Percentiles rank a stretch among this genome's conserved stretches.
These are phyloP conservation scores for Hypseocharis bilobata DNA, from an alignment of 441 rosid genomes.

Conservation along the genomic window DNA sequence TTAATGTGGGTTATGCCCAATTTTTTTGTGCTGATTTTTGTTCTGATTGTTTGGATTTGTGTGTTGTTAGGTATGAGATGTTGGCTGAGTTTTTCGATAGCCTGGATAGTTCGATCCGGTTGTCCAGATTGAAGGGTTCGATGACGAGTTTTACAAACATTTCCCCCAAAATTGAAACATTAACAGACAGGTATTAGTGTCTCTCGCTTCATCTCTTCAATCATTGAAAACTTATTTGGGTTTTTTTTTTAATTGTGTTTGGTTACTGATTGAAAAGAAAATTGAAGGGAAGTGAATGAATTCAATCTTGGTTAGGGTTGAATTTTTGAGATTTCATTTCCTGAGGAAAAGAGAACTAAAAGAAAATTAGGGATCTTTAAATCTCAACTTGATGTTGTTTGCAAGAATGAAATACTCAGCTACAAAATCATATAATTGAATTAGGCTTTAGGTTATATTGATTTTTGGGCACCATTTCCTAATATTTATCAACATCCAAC, in stretches of 20 bases:
- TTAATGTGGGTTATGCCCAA: neutral
- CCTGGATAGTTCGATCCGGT: slow-evolving; percentile 49
- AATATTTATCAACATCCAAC: too few species aligned
- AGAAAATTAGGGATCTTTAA: neutral
- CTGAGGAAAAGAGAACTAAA: too few species aligned
- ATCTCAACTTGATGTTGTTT: neutral
- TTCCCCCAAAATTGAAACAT: slow-evolving; percentile 42
- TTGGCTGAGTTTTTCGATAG: slow-evolving; percentile 58
- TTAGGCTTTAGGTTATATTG: neutral
- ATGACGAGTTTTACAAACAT: slow-evolving; percentile 45
- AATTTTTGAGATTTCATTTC: neutral
- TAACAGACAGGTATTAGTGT: slow-evolving; percentile 52
- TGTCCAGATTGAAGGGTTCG: slow-evolving; percentile 45
- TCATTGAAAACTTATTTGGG: too few species aligned
- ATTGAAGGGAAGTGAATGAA: neutral
- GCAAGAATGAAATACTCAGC: too few species aligned
- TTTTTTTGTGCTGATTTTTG: neutral
- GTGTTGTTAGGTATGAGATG: slow-evolving; percentile 36
- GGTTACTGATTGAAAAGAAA: too few species aligned
- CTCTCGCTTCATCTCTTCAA: neutral
- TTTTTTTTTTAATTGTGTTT: too few species aligned
- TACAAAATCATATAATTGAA: neutral
- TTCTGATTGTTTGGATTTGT: slow-evolving; percentile 6
- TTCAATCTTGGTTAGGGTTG: neutral
- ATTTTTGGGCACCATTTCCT: too few species aligned